A percentile compares a stretch with the other conserved stretches of the same genome.
Evolutionary conservation across 805 yeast genomes (phyloP).

Genomic region (Priceomyces carsonii): DNA sequence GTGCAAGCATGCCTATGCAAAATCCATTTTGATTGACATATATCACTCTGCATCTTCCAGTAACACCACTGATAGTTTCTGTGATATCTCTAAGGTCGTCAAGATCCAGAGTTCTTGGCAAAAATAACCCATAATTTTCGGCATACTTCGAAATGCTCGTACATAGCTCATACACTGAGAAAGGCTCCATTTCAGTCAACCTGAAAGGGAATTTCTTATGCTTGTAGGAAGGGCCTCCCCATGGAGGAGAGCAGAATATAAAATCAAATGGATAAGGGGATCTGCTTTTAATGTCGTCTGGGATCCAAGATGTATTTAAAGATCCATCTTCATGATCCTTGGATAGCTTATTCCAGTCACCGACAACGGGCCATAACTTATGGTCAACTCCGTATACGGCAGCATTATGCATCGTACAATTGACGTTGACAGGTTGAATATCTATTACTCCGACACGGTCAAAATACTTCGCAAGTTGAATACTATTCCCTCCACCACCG

Average conservation of each 20-base stretch:
- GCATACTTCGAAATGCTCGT: conserved; percentile 42
- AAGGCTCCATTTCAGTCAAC: conserved; percentile 46
- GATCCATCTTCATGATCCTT: conserved; percentile 14
- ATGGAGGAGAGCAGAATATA: conserved; percentile 79
- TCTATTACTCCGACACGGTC: conserved; percentile 64
- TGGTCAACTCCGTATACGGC: conserved; percentile 57
- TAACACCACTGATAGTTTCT: conserved; percentile 43
- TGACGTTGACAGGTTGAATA: conserved; percentile 55
- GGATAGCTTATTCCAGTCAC: conserved; percentile 48
- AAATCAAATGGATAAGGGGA: conserved; percentile 44
- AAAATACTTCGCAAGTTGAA: conserved; percentile 68
- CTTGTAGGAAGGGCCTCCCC: conserved; percentile 78
- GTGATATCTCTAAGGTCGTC: conserved; percentile 53
- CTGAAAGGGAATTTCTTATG: conserved; percentile 42
- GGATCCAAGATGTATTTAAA: conserved; percentile 31
- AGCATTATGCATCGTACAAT: conserved; percentile 69
- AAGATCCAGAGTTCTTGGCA: conserved; percentile 62
- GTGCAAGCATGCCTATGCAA: conserved; percentile 55
- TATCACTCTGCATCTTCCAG: conserved; percentile 47
- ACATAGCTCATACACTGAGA: conserved; percentile 47
- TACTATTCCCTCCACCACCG: conserved; percentile 87
- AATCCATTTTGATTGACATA: conserved; percentile 42
- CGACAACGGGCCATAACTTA: conserved; percentile 48
- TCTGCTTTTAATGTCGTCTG: conserved; percentile 19
- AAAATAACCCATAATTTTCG: conserved; percentile 54